phyloP scores from a whole-genome alignment of 805 yeast genomes.

The Wickerhamiella parazyma region DNA sequence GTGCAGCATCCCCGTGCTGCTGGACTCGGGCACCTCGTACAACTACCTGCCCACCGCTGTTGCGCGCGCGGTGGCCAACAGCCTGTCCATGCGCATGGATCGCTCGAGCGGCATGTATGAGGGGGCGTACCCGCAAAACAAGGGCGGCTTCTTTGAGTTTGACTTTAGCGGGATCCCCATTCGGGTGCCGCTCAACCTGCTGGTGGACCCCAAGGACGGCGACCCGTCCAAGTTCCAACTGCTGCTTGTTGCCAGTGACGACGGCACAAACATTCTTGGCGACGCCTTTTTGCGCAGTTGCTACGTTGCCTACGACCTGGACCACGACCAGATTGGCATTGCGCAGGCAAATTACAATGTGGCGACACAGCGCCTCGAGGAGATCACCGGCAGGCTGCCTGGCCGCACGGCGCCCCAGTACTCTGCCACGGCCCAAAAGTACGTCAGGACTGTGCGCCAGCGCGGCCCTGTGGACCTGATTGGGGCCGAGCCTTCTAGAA shows the following conservation, averaged over 20 bases:
- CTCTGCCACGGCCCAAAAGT: not conserved
- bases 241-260: slow-evolving; percentile 1
- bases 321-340: slow-evolving; percentile 39
- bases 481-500: not conserved
- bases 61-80: slow-evolving; percentile 9
- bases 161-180: slow-evolving; percentile 16
- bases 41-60: slow-evolving; percentile 31
- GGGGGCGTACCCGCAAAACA: slow-evolving; percentile 4
- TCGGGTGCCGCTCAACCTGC: slow-evolving; percentile 10
- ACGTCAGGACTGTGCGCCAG: not conserved
- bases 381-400: slow-evolving; percentile 1
- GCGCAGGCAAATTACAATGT: slow-evolving; percentile 31
- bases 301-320: slow-evolving; percentile 55
- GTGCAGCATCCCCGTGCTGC: slow-evolving; percentile 15
- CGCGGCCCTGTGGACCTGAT: not conserved
- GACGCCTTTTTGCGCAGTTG: slow-evolving; percentile 52
- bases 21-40: slow-evolving; percentile 45
- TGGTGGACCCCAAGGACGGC: slow-evolving; percentile 6
- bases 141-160: slow-evolving; percentile 11
- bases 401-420: slow-evolving; percentile 1
- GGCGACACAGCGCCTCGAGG: not conserved
- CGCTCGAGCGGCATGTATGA: slow-evolving; percentile 7
- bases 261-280: slow-evolving; percentile 38
- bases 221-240: slow-evolving; percentile 1
- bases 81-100: slow-evolving; percentile 12